Evolutionary conservation across 257 asterid genomes (phyloP), one percentile per base, ranked within the genome.

Genomic region (Datura wrightii): DNA sequence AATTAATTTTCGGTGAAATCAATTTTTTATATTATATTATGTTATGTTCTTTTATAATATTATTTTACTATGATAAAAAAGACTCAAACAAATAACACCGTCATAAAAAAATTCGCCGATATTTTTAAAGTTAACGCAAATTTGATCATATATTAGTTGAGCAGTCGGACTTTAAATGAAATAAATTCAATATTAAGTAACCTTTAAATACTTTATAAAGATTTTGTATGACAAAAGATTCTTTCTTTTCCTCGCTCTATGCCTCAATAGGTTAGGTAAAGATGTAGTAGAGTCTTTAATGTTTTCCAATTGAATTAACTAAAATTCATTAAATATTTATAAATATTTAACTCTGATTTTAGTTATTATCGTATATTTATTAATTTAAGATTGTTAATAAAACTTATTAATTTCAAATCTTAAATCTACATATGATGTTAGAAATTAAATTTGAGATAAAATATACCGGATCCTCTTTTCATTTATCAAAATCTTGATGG

Each of bases 181-280:
- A 66, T 66, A 8, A 66, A 15, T 36, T 2, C 31, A 15, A 18
- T 18, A 70, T 41, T 18, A 69, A 69, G 16, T 8, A 8, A 0
- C 13, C 79, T 39, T 37, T 41, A 0, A 67, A 58, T 58, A 9
- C 13, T 65, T 63, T 24, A 24, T 63, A 13, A 60, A 42, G 15
- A 41, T 70, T 70, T 70, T 42, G 54, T 18, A 69, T 44, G 39
- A 5, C 56, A 44, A 72, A 3, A 5, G 3, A n/a, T n/a, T 72
- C 6, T 42, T 37, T 42, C 55, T 72, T 10, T 44, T 44, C 80
- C 39, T 46, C 46, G 7, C 2, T 52, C 19, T 11, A 19, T 72
- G 41, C 10, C 80, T 72, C 39, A 42, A 72, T 72, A 72, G 58
- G 80, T 72, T 19, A 46, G 59, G 58, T 15, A 67, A 8, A 65